These are phyloP conservation scores for Fragaria nilgerrensis DNA, from an alignment of 306 rosid species.

Conservation along the genomic window DNA sequence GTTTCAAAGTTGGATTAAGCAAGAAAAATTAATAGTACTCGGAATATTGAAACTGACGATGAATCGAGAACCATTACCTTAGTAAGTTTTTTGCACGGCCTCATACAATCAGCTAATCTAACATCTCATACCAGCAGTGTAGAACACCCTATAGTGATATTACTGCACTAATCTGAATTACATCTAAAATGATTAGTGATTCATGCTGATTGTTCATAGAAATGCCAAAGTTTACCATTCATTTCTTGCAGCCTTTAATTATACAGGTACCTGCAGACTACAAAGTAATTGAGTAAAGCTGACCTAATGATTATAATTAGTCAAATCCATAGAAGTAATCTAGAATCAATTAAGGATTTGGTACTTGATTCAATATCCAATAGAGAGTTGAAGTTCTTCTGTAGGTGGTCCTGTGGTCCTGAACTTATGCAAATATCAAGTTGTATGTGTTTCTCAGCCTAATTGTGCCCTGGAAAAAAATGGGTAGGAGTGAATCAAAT, in stretches of 20 bases:
- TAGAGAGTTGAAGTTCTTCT: not conserved
- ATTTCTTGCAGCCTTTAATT: conserved; percentile 18
- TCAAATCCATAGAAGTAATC: conserved; percentile 3
- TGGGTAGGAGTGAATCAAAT: not conserved
- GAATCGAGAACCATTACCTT: not conserved
- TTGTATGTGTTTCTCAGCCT: not conserved
- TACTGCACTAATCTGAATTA: not conserved
- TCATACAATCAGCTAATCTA: too few species aligned
- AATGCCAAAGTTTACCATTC: conserved; percentile 28
- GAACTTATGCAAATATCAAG: not conserved
- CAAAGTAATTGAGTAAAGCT: not conserved
- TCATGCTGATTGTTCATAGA: not conserved
- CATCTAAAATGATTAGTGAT: not conserved
- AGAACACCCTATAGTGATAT: not conserved
- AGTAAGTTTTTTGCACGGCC: too few species aligned
- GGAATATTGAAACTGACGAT: not conserved
- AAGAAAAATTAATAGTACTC: not conserved
- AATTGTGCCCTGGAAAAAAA: not conserved
- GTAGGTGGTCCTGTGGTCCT: conserved; percentile 22
- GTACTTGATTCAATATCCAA: not conserved
- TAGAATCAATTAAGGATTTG: not conserved
- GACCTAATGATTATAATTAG: conserved; percentile 18
- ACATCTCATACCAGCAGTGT: not conserved
- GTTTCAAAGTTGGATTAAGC: not conserved
- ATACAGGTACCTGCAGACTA: conserved; percentile 5